Conservation (phyloP, 345 rosid genomes). For the Salix brachista region DNA sequence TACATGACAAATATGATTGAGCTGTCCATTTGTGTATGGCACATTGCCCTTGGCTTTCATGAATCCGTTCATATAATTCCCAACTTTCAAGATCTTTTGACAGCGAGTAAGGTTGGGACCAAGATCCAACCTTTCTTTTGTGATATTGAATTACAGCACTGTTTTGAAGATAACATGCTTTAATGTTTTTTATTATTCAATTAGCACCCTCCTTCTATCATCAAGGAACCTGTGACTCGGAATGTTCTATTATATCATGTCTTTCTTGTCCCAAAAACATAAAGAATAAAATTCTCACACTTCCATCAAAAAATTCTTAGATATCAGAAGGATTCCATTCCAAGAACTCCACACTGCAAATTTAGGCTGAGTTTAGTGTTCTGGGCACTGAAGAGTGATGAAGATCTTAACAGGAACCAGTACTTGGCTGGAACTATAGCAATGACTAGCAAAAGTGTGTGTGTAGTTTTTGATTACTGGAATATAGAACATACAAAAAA, state of each 20-base stretch:
- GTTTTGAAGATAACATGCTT: neutral
- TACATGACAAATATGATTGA: neutral
- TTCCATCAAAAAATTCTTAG: neutral
- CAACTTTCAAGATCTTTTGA: neutral
- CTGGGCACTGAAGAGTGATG: neutral
- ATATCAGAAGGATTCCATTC: neutral
- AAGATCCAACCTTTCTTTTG: neutral
- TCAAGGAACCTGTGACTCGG: neutral
- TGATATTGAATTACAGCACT: neutral
- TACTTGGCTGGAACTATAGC: no score
- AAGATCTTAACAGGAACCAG: no score
- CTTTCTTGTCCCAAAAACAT: neutral
- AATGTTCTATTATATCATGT: neutral
- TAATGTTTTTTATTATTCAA: neutral
- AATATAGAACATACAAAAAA: no score
- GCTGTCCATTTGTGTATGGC: slow-evolving; percentile 11
- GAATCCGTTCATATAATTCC: neutral
- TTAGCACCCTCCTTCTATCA: neutral
- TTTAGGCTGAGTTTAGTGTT: neutral
- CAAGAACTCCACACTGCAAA: neutral
- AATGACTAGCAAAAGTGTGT: no score
- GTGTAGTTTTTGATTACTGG: no score
- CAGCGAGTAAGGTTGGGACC: neutral
- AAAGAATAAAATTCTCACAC: no score
- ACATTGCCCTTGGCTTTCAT: neutral